Evolutionary conservation across 2,329 filamentous ascomycete species (phyloP), one percentile per base, ranked within the genome.

Genomic region (Diplodia mutila): DNA sequence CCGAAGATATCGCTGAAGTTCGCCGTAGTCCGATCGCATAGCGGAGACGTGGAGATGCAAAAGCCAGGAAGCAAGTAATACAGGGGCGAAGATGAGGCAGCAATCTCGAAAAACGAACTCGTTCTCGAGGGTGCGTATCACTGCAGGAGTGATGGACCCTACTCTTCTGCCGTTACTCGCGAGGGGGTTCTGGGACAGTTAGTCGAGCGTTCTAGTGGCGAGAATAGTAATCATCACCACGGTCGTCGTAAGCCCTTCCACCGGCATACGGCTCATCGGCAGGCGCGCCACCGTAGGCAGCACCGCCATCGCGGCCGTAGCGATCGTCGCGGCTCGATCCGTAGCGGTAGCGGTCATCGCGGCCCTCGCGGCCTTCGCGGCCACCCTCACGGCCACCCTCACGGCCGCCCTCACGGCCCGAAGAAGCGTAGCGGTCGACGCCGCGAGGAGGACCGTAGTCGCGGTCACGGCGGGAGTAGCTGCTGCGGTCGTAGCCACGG

Each of bases 291-390:
- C 73, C 73, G 68, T 79, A 78, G 61, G 70, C 8, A 9, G 34
- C 69, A 61, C 71, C 69, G 61, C 72, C 69, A 48, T 86, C 84
- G 73, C 84, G 83, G 71, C 85, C 83, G 71, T 86, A 85, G 76
- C 85, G 86, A 69, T 82, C 80, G 69, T 83, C 79, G 71, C 79
- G 65, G 23, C 71, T 65, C 49, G 67, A 68, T 42, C 71, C 81
- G 69, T 81, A 80, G 67, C 80, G 74, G 69, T 83, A 83, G 69
- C 84, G 81, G 70, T 85, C 84, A 68, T 83, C 82, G 69, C 83
- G 75, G 55, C 76, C 77, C 5, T 34, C 51, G 25, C 51, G 25
- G 51, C 29, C 29, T 9, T 46, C 42, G 42, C 42, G 42, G n/a
- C n/a, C n/a, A n/a, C 39, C 39, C 29, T 85, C 84, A 68, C 83